Evolutionary conservation across 805 yeast species (phyloP), one percentile per base, ranked within the genome.

Genomic region (Wickerhamomyces bovis): DNA sequence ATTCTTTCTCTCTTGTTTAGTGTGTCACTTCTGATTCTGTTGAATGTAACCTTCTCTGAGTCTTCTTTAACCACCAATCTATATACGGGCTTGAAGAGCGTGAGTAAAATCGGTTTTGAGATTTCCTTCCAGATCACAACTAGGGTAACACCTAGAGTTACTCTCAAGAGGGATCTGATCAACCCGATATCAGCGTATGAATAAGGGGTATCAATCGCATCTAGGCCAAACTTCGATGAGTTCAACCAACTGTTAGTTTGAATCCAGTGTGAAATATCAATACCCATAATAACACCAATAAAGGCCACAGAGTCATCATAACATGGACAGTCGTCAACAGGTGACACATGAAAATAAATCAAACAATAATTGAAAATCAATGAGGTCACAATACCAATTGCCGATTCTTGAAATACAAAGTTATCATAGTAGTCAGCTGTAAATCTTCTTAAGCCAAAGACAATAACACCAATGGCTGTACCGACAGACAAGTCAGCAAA

Each of bases 261-360:
- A 5, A 48, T 3, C 62, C 62, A 56, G 15, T 54, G 52, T 4
- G 59, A 43, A 22, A 84, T 52, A 51, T 85, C 94, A 7, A 85
- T 56, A 0, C 99, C 99, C 39, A 81, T 68, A 15, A 89, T 70
- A 39, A 90, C 97, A 3, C 96, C 96, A 44, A 90, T 69, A 57
- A 92, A 92, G 6, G 98, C 95, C 26, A 92, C 96, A 18, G 89
- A 80, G 62, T 92, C 99, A 59, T 90, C 97, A 60, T 84, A 92
- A 63, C 99, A 94, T 1, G 99, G 99, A 61, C 99, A 92, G 54
- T 83, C 85, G 56, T 94, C 99, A 19, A 85, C 81, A 2, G 98
- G 98, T 48, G 76, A 79, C 0, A 89, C 85, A 65, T 89, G 96
- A 38, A 73, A 64, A 55, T 84, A 81, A 20, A 90, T 75, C 30